Evolutionary conservation across 352 stramenopile genomes (phyloP), one percentile per base, ranked within the genome.

Genomic region (Globisporangium rhizosaccharum): DNA sequence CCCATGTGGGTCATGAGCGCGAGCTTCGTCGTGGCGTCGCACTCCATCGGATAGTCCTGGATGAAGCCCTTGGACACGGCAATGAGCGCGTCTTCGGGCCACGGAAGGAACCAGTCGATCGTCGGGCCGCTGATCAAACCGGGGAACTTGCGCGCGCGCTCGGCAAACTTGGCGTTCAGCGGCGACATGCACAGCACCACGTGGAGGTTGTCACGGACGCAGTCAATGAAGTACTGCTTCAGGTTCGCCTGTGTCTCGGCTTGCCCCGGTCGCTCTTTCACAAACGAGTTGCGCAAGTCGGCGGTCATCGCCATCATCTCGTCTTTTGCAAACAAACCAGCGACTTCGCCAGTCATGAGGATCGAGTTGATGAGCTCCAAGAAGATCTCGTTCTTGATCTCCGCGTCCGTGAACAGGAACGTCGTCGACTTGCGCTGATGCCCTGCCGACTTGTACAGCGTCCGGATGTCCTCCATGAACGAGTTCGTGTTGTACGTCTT

Each of bases 361-460:
- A 99, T 91, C 25, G 88, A 98, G 75, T 99, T 99, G 75, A 99
- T 97, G 9, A 97, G 80, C 82, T 99, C 97, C 46, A 99, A 74
- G 71, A 99, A 99, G 59, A 98, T 97, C 70, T 99, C 97, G 57
- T 98, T 96, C 79, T 99, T 99, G 70, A 99, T 99, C 66, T 99
- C 96, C 10, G 94, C 96, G 64, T 99, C 97, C 0, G 97, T 99
- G 66, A 99, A 99, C 15, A 99, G 67, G 59, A 99, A 99, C 39
- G 94, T 98, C 44, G 97, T 99, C 30, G 91, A 96, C 66, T 99
- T 97, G 47, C 92, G 81, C 61, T 98, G 90, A 57, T 99, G 95
- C 0, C 97, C 97, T 0, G 97, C 96, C 52, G 88, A 98, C 63
- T 98, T 98, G 82, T 99, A 99, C 63, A 99, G 73, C 37, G 91